Base-by-base conservation (phyloP, 164 flowering plant genomes). In the Berberis vulgaris region DNA sequence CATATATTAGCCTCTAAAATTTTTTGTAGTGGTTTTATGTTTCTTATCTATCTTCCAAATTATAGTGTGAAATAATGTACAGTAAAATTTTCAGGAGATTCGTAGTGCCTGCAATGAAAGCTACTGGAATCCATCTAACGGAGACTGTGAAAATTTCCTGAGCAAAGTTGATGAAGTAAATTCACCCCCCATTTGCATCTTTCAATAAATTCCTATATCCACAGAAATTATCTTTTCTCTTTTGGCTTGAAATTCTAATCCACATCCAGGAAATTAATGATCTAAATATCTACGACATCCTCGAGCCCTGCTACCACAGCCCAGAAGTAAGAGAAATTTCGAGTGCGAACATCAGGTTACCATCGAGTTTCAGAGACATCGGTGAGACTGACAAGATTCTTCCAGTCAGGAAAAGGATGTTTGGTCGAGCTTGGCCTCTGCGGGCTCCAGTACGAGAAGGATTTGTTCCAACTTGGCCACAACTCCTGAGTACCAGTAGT, bases 361-460 rank as follows among this genome's bases (percentile, higher is more conserved):
- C 98, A 42, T 66, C 75, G 43, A 92, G 94, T 79, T 92, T 92
- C 73, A 75, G 79, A 68, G 66, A 63, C 49, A 70, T 92, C 43
- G 98, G 97, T 7, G 86, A 83, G 76, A 87, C 92, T 10, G 87
- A 89, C 43, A 81, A 79, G 83, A 90, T 91, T 62, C 79, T 89
- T 69, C 70, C 88, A 50, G 97, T 91, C 46, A 84, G 97, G 57
- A 85, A 79, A 67, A 85, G 99, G 71, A 87, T 91, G 82, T 89
- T 89, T 74, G 97, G 99, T 8, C 96, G 96, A 59, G 90, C 97
- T 2, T 95, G 99, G 97, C 97, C 97, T 64, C 60, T 81, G 54
- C 72, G 90, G 76, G 89, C 91, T 73, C 86, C 91, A 4, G 96
- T 95, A 43, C 77, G 81, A 77, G 85, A 73, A 40, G 99, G 97